Conservation (phyloP, 73 alveolate genomes). For the Tetrahymena borealis region DNA sequence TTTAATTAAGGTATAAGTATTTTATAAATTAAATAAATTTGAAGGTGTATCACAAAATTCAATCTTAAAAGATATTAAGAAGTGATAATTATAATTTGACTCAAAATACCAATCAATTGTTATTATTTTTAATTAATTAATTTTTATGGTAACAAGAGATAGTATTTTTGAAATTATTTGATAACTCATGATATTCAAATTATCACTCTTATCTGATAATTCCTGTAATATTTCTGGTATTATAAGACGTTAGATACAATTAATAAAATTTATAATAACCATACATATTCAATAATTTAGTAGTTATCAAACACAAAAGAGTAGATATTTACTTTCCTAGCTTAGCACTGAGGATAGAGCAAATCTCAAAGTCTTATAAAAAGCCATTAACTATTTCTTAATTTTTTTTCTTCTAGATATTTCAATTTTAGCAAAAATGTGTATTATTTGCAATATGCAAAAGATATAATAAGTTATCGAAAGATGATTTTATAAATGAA, state of each 20-base stretch:
- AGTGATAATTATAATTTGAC: neutral
- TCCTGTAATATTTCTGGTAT: neutral
- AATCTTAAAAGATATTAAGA: neutral
- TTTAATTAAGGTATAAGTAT: no score
- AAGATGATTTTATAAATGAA: no score
- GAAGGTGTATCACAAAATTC: no score
- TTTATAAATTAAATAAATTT: no score
- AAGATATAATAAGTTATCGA: neutral
- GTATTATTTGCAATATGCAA: neutral
- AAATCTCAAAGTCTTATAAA: neutral
- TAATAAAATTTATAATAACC: neutral
- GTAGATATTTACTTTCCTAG: neutral
- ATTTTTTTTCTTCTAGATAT: neutral
- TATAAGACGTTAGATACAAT: neutral
- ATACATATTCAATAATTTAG: neutral
- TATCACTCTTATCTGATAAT: neutral
- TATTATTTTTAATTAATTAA: neutral
- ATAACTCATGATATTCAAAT: neutral
- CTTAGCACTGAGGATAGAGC: neutral
- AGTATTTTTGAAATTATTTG: neutral
- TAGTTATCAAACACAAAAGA: neutral
- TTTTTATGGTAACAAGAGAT: neutral
- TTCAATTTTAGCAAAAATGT: neutral
- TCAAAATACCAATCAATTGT: neutral
- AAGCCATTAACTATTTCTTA: neutral